Base-by-base conservation (phyloP, 257 asterid species). In the Echium plantagineum region DNA sequence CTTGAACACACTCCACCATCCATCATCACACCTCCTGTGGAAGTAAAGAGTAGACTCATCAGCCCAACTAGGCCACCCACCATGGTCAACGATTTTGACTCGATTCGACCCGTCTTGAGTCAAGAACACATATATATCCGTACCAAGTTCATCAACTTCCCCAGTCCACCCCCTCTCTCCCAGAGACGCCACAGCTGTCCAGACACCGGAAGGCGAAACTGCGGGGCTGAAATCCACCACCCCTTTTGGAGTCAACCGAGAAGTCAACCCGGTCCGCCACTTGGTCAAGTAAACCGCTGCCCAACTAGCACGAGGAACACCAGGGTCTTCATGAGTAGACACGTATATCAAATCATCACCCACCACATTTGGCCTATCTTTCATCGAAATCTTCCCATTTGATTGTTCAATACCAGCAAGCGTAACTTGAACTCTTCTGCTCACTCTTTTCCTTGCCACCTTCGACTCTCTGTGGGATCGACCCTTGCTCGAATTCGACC, bases 61-160 rank as follows among this genome's bases (percentile, higher is more conserved):
- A 5, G 31, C 85, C 97, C 97, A 87, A 63, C 75, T 78, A 70
- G 97, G 97, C 97, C 97, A 90, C 13, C 95, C 96, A 15, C 97
- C 97, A 51, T 85, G 94, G 59, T 90, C 94, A 20, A 87, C 65
- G 7, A 87, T 68, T 63, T 74, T 87, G 18, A 87, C 86, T 70
- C 97, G 89, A 6, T 63, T 69, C 66, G 94, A 81, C 65, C 97
- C 97, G 68, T 87, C 91, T 22, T 58, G 66, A 57, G 95, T 87
- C 73, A 56, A 46, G 80, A 87, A 85, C 49, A 83, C 59, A 16
- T 83, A 83, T 18, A 90, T 75, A 67, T 87, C 95, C 5, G 97
- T 87, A 24, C 49, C 61, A 47, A 90, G 86, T 32, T 90, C 97
- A 52, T 80, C 65, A 15, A 87, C 85, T 17, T 90, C 96, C 9